These are phyloP conservation scores for Metarhizium guizhouense DNA, from an alignment of 2,329 filamentous ascomycete genomes.

Conservation along the genomic window DNA sequence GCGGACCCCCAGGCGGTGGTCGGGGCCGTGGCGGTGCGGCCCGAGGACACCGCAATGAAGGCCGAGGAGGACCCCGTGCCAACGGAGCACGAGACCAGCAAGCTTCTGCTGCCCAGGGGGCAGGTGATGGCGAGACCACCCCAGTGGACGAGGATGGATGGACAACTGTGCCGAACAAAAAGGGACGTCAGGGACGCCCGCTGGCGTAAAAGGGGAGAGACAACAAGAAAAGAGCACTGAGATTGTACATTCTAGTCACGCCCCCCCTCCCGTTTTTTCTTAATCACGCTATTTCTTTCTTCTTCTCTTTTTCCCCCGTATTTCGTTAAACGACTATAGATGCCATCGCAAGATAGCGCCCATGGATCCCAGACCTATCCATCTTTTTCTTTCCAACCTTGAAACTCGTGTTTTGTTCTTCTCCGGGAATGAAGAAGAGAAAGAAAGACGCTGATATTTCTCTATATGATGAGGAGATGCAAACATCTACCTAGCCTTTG, in stretches of 20 bases:
- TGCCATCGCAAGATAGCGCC: constrained; percentile 21
- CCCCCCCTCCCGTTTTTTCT: not conserved
- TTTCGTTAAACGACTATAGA: constrained; percentile 22
- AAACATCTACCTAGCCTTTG: not conserved
- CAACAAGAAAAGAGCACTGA: constrained; percentile 15
- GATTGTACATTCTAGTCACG: constrained; percentile 23
- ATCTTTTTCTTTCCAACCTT: not conserved
- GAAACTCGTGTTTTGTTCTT: not conserved
- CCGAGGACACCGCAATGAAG: constrained; percentile 35
- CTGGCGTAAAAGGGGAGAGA: constrained; percentile 13
- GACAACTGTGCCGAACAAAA: constrained; percentile 43
- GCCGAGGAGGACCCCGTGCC: constrained; percentile 33
- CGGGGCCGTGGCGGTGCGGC: constrained; percentile 23
- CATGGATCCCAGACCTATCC: constrained; percentile 11
- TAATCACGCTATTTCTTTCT: not conserved
- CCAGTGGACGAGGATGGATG: constrained; percentile 51
- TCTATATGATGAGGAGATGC: not conserved
- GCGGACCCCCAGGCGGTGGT: constrained; percentile 31
- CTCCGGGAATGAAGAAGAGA: not conserved
- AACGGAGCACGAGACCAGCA: constrained; percentile 37
- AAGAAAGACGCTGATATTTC: not conserved
- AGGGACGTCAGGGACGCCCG: constrained; percentile 26
- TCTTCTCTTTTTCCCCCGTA: not conserved
- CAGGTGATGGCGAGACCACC: constrained; percentile 19
- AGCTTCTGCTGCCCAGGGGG: constrained; percentile 22